A percentile compares a stretch with the other conserved stretches of the same genome.
Conservation (phyloP, 176 grass and related monocot species). For the Juncus inflexus region DNA sequence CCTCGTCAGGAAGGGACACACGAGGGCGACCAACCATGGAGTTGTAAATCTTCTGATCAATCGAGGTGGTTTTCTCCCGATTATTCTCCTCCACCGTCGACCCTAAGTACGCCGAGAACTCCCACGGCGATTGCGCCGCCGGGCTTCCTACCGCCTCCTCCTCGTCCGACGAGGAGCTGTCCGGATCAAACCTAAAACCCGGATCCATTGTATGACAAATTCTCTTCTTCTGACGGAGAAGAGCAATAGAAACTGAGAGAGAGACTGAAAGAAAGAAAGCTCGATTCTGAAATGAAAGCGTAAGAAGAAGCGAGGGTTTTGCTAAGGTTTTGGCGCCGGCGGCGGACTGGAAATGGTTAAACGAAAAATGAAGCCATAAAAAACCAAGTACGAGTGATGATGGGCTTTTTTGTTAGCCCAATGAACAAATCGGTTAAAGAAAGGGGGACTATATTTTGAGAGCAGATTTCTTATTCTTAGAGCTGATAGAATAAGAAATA, state of each 20-base stretch:
- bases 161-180: constrained; percentile 50
- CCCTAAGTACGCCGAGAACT: constrained; percentile 64
- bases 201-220: constrained; percentile 54
- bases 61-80: constrained; percentile 48
- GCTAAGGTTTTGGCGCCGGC: constrained; percentile 18
- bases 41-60: constrained; percentile 72
- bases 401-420: too few species aligned
- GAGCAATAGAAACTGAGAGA: background rate
- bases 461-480: too few species aligned
- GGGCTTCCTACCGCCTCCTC: background rate
- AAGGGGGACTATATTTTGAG: too few species aligned
- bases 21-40: constrained; percentile 27
- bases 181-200: constrained; percentile 57
- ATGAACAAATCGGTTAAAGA: too few species aligned
- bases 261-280: too few species aligned
- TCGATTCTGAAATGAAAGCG: too few species aligned
- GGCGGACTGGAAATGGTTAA: too few species aligned
- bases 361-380: too few species aligned
- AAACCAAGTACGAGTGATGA: too few species aligned
- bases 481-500: too few species aligned
- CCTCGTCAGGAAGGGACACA: constrained; percentile 32
- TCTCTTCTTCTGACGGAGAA: constrained; percentile 10
- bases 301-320: constrained; percentile 31
- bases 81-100: constrained; percentile 65
- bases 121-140: constrained; percentile 66